phyloP scores from a whole-genome alignment of 495 filamentous ascomycete species.

The Aspergillus mulundensis region DNA sequence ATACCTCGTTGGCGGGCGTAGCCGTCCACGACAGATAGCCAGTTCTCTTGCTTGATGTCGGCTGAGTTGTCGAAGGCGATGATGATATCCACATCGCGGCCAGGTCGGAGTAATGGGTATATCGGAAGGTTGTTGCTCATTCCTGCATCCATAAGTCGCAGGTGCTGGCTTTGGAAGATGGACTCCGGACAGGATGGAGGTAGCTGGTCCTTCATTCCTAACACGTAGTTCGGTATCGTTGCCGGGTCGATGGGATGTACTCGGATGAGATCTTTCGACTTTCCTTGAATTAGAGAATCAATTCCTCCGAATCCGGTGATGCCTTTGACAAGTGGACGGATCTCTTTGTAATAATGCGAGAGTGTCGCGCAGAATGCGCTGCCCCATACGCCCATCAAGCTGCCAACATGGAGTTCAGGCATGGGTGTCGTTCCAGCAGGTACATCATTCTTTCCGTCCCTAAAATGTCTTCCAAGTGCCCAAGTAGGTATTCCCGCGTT shows the following conservation, averaged over 20 bases:
- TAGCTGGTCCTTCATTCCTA: constrained; percentile 71
- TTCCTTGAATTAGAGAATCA: constrained; percentile 82
- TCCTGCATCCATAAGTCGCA: constrained; percentile 93
- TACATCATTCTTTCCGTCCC: constrained; percentile 59
- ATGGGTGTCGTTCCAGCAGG: constrained; percentile 56
- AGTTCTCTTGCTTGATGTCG: constrained; percentile 82
- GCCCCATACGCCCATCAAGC: constrained; percentile 89
- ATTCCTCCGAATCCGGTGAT: constrained; percentile 70
- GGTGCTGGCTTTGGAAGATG: constrained; percentile 61
- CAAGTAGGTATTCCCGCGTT: constrained; percentile 90
- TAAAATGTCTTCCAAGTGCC: constrained; percentile 81
- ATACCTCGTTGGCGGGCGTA: constrained; percentile 85
- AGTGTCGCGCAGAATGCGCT: constrained; percentile 94
- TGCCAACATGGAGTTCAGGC: constrained; percentile 75
- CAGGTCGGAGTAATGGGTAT: constrained; percentile 86
- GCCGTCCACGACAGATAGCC: constrained; percentile 87
- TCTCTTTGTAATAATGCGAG: constrained; percentile 91
- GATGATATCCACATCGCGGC: constrained; percentile 84
- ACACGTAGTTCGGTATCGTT: constrained; percentile 77
- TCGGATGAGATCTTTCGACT: constrained; percentile 76
- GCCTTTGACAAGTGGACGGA: constrained; percentile 70
- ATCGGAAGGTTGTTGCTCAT: constrained; percentile 98
- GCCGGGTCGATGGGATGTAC: constrained; percentile 92
- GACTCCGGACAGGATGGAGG: constrained; percentile 70
- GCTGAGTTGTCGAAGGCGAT: constrained; percentile 84